phyloP scores from a whole-genome alignment of 257 asterid species.

The Sherardia arvensis region DNA sequence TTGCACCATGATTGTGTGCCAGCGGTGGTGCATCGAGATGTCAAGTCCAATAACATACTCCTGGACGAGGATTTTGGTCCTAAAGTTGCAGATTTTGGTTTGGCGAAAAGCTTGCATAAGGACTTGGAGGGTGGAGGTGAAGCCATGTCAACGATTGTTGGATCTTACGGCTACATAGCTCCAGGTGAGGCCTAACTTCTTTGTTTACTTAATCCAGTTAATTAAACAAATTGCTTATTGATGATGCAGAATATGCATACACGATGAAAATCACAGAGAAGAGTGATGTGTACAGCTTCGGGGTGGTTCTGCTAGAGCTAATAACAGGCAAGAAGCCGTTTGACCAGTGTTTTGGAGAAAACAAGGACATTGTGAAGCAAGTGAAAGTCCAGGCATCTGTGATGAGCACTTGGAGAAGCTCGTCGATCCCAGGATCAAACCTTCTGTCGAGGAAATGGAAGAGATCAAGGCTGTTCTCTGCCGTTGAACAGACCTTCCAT shows the following conservation, averaged over 20 bases:
- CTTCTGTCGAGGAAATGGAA: constrained; percentile 22
- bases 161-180: constrained; percentile 81
- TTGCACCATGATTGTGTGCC: constrained; percentile 61
- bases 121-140: constrained; percentile 30
- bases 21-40: constrained; percentile 31
- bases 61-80: too few relatives aligned
- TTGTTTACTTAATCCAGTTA: not conserved
- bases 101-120: constrained; percentile 46
- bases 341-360: constrained; percentile 42
- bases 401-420: constrained; percentile 22
- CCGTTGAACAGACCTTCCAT: constrained; percentile 68
- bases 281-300: constrained; percentile 81
- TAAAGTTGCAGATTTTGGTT: too few relatives aligned
- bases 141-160: constrained; percentile 59
- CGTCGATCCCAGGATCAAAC: constrained; percentile 43
- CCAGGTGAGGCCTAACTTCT: constrained; percentile 42
- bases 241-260: constrained; percentile 67
- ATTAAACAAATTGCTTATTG: not conserved
- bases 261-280: constrained; percentile 63
- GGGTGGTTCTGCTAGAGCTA: constrained; percentile 55
- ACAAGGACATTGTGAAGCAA: constrained; percentile 43
- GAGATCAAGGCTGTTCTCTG: constrained; percentile 42
- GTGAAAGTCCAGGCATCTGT: not conserved
- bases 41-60: too few relatives aligned
- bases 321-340: constrained; percentile 55